A percentile compares a stretch with the other conserved stretches of the same genome.
These are phyloP conservation scores for Yarrowia sp. DNA, from an alignment of 805 yeast species.

Conservation along the genomic window DNA sequence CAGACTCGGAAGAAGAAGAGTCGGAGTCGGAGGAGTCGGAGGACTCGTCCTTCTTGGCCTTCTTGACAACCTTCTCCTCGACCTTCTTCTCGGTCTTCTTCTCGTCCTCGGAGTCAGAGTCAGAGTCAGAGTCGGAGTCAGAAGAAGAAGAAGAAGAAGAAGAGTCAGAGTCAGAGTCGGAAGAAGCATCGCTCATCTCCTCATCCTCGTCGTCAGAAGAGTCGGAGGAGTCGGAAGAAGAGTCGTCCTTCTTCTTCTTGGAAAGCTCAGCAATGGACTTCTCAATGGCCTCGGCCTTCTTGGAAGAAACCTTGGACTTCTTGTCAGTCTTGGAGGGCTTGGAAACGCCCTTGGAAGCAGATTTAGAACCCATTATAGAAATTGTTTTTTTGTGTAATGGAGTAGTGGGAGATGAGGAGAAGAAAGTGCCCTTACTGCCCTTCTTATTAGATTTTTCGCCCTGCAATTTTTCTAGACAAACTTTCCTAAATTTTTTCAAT, in stretches of 20 bases:
- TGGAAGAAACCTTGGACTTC: conserved; percentile 26
- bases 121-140: conserved; percentile 27
- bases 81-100: conserved; percentile 39
- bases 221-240: conserved; percentile 32
- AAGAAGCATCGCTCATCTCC: conserved; percentile 37
- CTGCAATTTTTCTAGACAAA: conserved; percentile 11
- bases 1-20: conserved; percentile 34
- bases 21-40: conserved; percentile 32
- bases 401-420: conserved; percentile 4
- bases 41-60: conserved; percentile 42
- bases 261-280: conserved; percentile 21
- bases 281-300: conserved; percentile 20
- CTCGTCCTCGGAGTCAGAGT: conserved; percentile 23
- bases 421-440: background rate
- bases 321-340: conserved; percentile 25
- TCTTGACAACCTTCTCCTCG: conserved; percentile 60
- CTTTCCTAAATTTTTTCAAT: conserved; percentile 14
- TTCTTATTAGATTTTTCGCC: conserved; percentile 9
- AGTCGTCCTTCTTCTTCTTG: conserved; percentile 30
- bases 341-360: conserved; percentile 24
- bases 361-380: conserved; percentile 23
- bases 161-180: conserved; percentile 35
- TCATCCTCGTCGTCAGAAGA: conserved; percentile 29
- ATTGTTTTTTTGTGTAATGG: background rate
- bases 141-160: conserved; percentile 31